Percentiles rank a stretch among this genome's conserved stretches.
Evolutionary conservation across 306 rosid species (phyloP).

Genomic region (Sicyos baderoa): DNA sequence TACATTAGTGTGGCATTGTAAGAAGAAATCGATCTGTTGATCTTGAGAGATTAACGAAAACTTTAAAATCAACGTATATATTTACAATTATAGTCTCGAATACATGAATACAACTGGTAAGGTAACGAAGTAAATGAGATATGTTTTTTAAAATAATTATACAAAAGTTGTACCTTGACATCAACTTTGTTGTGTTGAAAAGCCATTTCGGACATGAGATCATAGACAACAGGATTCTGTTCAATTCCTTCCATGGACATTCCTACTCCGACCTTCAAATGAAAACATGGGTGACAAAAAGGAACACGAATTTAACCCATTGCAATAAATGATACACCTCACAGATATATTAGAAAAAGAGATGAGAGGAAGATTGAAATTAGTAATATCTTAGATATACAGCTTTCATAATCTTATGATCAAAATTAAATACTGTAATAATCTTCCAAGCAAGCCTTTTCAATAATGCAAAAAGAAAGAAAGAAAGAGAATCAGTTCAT

Average conservation of each 20-base stretch:
- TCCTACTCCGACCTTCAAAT: constrained; percentile 77
- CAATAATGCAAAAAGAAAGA: background rate
- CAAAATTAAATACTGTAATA: background rate
- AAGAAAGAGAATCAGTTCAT: background rate
- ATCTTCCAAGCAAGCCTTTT: background rate
- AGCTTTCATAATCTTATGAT: background rate
- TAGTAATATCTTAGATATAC: background rate
- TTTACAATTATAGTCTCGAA: background rate
- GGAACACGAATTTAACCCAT: background rate
- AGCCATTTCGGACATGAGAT: constrained; percentile 91
- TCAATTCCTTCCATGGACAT: constrained; percentile 95
- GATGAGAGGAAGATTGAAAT: constrained; percentile 9
- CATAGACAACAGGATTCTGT: constrained; percentile 81
- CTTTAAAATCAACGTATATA: background rate
- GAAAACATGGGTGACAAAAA: constrained; percentile 18
- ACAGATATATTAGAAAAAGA: background rate
- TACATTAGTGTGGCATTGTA: background rate
- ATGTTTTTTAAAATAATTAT: background rate
- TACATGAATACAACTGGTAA: background rate
- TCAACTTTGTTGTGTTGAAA: constrained; percentile 56
- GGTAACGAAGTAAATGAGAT: background rate
- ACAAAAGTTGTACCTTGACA: constrained; percentile 44
- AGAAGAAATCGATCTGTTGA: background rate
- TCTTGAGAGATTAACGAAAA: background rate
- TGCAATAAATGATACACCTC: constrained; percentile 4